These are phyloP conservation scores for Colletotrichum sp. DNA, from an alignment of 2,329 filamentous ascomycete species.

Conservation along the genomic window DNA sequence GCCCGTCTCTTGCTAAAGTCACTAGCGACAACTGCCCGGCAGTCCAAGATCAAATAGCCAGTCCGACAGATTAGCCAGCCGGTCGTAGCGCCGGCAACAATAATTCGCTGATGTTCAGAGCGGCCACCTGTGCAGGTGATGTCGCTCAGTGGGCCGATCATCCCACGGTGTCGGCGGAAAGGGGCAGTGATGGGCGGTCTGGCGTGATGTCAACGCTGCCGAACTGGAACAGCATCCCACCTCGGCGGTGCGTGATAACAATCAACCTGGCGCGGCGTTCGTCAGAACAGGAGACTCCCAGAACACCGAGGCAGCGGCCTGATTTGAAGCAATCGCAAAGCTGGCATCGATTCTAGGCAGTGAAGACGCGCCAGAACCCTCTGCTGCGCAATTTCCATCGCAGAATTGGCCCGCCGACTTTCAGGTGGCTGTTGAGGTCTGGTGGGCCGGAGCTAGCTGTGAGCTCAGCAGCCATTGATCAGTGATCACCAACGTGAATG, in stretches of 20 bases:
- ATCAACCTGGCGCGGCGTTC: background rate
- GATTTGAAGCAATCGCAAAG: background rate
- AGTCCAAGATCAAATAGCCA: background rate
- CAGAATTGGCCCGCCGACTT: background rate
- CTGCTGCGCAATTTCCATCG: background rate
- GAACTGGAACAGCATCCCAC: slow-evolving; percentile 5
- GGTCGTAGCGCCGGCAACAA: background rate
- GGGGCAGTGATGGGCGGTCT: slow-evolving; percentile 5
- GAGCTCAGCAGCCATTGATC: background rate
- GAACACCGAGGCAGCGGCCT: background rate
- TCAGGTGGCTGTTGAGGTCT: background rate
- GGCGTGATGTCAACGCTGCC: background rate
- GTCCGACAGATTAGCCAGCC: background rate
- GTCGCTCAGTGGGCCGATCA: background rate
- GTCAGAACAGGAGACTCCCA: background rate
- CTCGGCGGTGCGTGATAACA: background rate
- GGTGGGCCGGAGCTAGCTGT: background rate
- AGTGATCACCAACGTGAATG: background rate
- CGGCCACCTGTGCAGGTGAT: slow-evolving; percentile 1
- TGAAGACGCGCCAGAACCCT: background rate
- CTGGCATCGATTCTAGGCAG: background rate
- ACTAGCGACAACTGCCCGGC: background rate
- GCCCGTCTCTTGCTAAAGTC: background rate
- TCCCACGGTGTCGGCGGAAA: background rate
- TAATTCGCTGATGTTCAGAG: background rate